Base-by-base conservation (phyloP, 202 grass and related monocot species). In the Panicum virgatum region DNA sequence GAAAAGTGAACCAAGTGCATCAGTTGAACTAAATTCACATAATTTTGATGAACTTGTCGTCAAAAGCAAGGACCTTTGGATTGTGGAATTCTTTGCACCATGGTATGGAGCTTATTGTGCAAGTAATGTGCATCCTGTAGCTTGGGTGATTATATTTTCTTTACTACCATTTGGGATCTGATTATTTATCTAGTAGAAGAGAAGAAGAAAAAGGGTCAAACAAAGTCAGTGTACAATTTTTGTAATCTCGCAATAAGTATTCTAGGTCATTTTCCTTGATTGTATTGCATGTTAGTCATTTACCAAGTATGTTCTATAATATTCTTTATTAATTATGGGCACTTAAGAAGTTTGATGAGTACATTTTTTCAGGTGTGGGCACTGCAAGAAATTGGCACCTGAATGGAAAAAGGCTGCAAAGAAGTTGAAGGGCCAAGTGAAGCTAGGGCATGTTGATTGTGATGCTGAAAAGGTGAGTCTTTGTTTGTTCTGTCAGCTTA, bases 381-480 rank as follows among this genome's bases (percentile, higher is more conserved):
- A 99, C 64, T 99, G 96, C 89, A 99, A 99, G 87, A 99, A 96
- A 85, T 86, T 99, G 78, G 93, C 96, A 74, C 96, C 96, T 77
- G 96, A 99, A 86, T 99, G 96, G 96, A 99, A 99, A 77, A 94
- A 76, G 83, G 93, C 93, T 23, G 87, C 96, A 51, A 99, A 96
- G 85, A 94, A 94, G 82, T 90, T 99, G 72, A 94, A 96, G 73
- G 93, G 96, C 51, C 94, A 96, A 77, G 93, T 99, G 66, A 96
- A 99, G 81, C 84, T 99, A 65, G 96, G 96, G 4, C 96, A 99
- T 82, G 91, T 99, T 73, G 93, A 99, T 88, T 99, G 96, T 87
- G 96, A 99, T 47, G 86, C 93, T 63, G 93, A 99, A 62, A 99
- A 96, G 89, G 94, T 97, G 43, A 13, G 50, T 60, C 52, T 75